Percentiles rank a stretch among this genome's conserved stretches.
These are phyloP conservation scores for Pseudevernia furfuracea DNA, from an alignment of 495 filamentous ascomycete species.

Conservation along the genomic window DNA sequence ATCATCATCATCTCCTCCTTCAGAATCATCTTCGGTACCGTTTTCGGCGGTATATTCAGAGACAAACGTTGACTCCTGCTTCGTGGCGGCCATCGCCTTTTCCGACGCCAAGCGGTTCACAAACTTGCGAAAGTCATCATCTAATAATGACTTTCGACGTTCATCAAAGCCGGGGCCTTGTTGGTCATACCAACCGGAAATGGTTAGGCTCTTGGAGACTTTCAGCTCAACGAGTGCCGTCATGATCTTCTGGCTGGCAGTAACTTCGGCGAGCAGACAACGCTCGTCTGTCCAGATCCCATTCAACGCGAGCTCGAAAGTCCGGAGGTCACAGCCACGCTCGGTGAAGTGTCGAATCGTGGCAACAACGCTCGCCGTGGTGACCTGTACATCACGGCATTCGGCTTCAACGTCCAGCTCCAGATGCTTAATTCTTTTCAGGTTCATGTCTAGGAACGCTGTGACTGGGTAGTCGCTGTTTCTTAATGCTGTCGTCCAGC, in stretches of 20 bases:
- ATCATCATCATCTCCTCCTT: background rate
- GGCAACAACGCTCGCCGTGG: background rate
- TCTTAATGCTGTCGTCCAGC: background rate
- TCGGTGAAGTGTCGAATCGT: background rate
- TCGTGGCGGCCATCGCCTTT: too few relatives aligned
- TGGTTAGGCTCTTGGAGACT: background rate
- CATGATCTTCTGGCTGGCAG: background rate
- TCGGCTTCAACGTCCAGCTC: background rate
- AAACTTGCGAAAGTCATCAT: background rate
- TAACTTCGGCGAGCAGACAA: background rate
- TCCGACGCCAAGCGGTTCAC: background rate
- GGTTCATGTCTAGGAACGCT: background rate
- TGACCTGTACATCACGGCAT: background rate
- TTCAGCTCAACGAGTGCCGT: background rate
- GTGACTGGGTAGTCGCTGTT: fast-evolving
- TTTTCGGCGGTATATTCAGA: background rate
- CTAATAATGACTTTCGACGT: background rate
- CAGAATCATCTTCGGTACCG: background rate
- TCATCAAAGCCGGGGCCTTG: too few relatives aligned
- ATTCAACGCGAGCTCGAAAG: background rate
- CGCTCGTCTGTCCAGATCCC: background rate
- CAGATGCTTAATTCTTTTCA: background rate
- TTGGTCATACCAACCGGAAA: background rate
- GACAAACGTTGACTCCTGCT: too few relatives aligned
- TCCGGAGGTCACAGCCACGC: background rate